Evolutionary conservation across 2,329 filamentous ascomycete species (phyloP), one percentile per base, ranked within the genome.

Genomic region (Aspergillus sp.): DNA sequence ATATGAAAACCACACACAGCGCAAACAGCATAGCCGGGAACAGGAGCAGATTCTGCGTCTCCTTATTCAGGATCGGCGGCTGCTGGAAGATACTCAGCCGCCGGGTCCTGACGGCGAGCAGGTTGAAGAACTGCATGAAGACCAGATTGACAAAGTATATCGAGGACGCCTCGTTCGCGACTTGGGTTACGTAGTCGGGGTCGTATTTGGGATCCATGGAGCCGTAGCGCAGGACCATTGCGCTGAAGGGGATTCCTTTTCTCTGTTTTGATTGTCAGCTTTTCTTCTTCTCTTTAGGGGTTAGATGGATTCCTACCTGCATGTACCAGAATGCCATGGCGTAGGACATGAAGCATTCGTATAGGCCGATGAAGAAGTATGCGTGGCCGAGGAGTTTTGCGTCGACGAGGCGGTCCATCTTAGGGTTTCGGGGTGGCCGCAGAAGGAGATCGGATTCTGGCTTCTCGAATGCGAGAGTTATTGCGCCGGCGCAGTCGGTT

Each of bases 141-240:
- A 93, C 89, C 20, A 93, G 77, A 58, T 87, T 93, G 64, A 92
- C 83, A 66, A 93, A 93, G 73, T 93, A 93, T 59, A 93, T 87
- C 15, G 86, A 89, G 39, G 84, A 88, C 0, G 88, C 88, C 59
- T 83, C 80, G 61, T 87, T 88, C 83, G 80, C 27, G 77, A 71
- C 0, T 74, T 76, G 66, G 34, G 52, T 51, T 8, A 54, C 84
- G 56, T 80, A 82, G 46, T 83, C 83, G 2, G 80, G 73, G 51
- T 83, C 81, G 11, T 84, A 79, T 68, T 69, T 76, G 56, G 66
- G 78, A 9, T 81, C 83, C 4, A 82, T 65, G 3, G 73, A 66
- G 51, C 86, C 86, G 67, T 89, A 91, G 20, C 81, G 80, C 70
- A 93, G 87, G 87, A 88, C 91, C 2, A 88, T 72, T 15, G 79